Conservation (phyloP, 805 yeast genomes). For the Wickerhamiella parazyma region DNA sequence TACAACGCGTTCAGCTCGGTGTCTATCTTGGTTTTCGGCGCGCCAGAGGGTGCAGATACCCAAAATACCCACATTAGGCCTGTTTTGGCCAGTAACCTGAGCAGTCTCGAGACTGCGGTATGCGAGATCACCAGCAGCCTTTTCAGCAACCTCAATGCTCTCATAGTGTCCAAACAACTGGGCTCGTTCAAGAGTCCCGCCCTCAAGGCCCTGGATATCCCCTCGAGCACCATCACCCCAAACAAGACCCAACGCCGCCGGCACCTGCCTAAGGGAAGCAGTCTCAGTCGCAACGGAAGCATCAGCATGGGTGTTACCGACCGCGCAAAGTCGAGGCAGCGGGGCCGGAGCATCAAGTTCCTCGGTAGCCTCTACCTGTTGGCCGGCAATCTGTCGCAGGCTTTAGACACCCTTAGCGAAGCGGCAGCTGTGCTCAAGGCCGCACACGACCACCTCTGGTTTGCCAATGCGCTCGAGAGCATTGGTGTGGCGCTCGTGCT, state of each 20-base stretch:
- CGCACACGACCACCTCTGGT: constrained; percentile 70
- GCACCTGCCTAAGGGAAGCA: constrained; percentile 7
- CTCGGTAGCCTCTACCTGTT: constrained; percentile 64
- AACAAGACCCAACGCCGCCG: constrained; percentile 3
- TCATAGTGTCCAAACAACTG: constrained; percentile 60
- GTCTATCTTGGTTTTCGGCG: constrained; percentile 37
- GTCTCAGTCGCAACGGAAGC: constrained; percentile 22
- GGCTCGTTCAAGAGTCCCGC: constrained; percentile 74
- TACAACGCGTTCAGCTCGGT: constrained; percentile 6
- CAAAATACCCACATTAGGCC: constrained; percentile 16
- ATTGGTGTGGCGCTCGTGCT: constrained; percentile 53
- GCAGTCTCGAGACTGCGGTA: constrained; percentile 45
- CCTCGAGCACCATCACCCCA: constrained; percentile 9
- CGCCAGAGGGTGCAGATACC: constrained; percentile 11
- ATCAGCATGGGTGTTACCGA: constrained; percentile 26
- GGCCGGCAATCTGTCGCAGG: constrained; percentile 65
- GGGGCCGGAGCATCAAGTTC: constrained; percentile 64
- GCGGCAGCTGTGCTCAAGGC: constrained; percentile 46
- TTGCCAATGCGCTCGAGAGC: constrained; percentile 78
- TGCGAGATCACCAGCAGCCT: constrained; percentile 61
- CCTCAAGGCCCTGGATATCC: constrained; percentile 20
- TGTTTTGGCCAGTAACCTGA: constrained; percentile 22
- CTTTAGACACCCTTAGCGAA: constrained; percentile 61
- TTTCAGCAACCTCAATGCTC: constrained; percentile 44
- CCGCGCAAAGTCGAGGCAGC: constrained; percentile 34